Conservation (phyloP, 1,139 yeast species). For the Blastobotrys proliferans region DNA sequence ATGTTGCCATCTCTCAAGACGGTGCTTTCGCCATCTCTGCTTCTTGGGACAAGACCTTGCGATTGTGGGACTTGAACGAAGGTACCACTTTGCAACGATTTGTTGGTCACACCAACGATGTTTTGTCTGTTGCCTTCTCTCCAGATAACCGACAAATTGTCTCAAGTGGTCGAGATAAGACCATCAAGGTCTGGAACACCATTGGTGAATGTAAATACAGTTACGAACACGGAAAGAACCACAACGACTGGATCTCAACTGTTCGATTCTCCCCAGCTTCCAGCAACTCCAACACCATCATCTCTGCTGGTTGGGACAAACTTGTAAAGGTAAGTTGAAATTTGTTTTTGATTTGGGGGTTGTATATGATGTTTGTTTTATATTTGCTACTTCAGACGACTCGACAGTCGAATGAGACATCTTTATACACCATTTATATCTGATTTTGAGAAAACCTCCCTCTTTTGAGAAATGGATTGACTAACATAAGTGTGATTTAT, state of each 20-base stretch:
- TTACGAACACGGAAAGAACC: constrained; percentile 63
- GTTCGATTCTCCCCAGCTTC: constrained; percentile 90
- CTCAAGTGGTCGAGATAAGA: constrained; percentile 98
- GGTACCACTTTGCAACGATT: constrained; percentile 95
- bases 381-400: constrained; percentile 98
- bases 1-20: constrained; percentile 96
- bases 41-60: constrained; percentile 99
- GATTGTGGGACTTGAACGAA: constrained; percentile 96
- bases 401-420: constrained; percentile 85
- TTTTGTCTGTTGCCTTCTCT: constrained; percentile 94
- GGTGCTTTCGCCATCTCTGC: constrained; percentile 98
- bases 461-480: constrained; percentile 15
- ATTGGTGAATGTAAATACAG: constrained; percentile 97
- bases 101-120: constrained; percentile 98
- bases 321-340: constrained; percentile 86
- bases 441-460: too few species aligned
- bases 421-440: constrained; percentile 75
- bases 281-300: constrained; percentile 59
- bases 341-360: constrained; percentile 31
- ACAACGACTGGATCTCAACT: constrained; percentile 98
- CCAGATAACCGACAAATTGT: constrained; percentile 97
- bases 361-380: constrained; percentile 12
- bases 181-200: constrained; percentile 99
- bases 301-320: constrained; percentile 99
- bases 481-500: constrained; percentile 37